Base-by-base conservation (phyloP, 108 stramenopile genomes). In the Skeletonema marinoi region DNA sequence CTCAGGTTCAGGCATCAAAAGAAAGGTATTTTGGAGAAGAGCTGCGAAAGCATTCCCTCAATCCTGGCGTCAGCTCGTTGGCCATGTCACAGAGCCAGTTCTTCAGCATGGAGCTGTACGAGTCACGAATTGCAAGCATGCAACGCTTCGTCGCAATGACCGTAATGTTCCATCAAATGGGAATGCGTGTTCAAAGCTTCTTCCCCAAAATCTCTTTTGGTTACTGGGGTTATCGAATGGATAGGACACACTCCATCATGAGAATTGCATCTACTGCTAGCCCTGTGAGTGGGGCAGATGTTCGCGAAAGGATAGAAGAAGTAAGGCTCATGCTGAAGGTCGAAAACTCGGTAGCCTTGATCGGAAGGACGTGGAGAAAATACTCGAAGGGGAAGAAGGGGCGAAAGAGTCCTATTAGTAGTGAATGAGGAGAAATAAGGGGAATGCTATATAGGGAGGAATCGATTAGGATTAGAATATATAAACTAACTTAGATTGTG, bases 101-200 rank as follows among this genome's bases (percentile, higher is more conserved):
- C 33, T 80, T 88, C 32, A 70, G 66, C 16, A 82, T 83, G 81
- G 78, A 85, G 38, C 44, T 88, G n/a, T 88, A 86, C 44, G 88
- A 88, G 68, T 86, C 81, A 35, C 79, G 88, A 11, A 68, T 86
- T 50, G 88, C 83, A 3, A 77, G 75, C 36, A 58, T 84, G 62
- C 85, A 86, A 56, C 75, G 88, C 14, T 88, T 83, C 33, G 71
- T 86, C 17, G 75, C 85, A 13, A 83, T 88, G 79, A 80, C 78
- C 19, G 83, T 86, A 12, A 88, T 86, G 85, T 88, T 86, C 66
- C 85, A 86, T 71, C 85, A 86, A 41, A 86, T 88, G 85, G 88
- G 84, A 61, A 60, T 42, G 32, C 65, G 78, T 51, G 85, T 86
- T 54, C 70, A 78, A 51, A 67, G 6, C 19, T 82, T 77, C 70